Evolutionary conservation across 2,329 filamentous ascomycete genomes (phyloP).

Genomic region (Penicillium psychrosexuale): DNA sequence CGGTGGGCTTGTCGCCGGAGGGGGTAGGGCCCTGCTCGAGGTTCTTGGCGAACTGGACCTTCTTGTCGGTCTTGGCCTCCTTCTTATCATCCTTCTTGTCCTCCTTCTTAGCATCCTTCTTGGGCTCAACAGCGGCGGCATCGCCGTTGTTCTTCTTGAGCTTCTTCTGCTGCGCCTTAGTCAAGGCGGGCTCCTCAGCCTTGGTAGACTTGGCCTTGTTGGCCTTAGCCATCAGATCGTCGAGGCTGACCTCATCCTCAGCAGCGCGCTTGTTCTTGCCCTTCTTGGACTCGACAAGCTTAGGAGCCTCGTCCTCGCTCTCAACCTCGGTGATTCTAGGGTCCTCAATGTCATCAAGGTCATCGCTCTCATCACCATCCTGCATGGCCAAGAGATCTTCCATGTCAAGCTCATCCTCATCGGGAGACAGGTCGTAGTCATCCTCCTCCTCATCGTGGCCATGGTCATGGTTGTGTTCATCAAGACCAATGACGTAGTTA

Average conservation of each 20-base stretch:
- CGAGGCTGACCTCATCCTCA: constrained; percentile 67
- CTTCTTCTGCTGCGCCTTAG: constrained; percentile 98
- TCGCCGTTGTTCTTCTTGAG: constrained; percentile 98
- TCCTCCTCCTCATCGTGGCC: constrained; percentile 61
- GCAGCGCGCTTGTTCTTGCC: constrained; percentile 94
- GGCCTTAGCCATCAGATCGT: constrained; percentile 79
- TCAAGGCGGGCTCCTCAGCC: constrained; percentile 67
- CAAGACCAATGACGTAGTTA: constrained; percentile 80
- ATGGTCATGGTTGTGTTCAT: constrained; percentile 50
- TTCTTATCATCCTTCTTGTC: constrained; percentile 71
- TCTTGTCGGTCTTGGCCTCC: constrained; percentile 70
- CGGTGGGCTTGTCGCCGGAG: constrained; percentile 56
- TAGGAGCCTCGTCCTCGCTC: constrained; percentile 68
- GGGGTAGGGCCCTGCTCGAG: constrained; percentile 93
- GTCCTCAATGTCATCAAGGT: constrained; percentile 73
- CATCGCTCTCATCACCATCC: constrained; percentile 65
- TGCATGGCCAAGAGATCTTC: constrained; percentile 47
- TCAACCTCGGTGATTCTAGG: constrained; percentile 82
- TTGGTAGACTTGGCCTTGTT: constrained; percentile 52
- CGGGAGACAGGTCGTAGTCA: constrained; percentile 77
- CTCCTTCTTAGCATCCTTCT: constrained; percentile 58
- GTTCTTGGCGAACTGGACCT: constrained; percentile 98
- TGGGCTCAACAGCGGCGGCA: constrained; percentile 59
- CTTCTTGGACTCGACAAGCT: constrained; percentile 50
- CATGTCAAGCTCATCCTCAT: constrained; percentile 70